These are phyloP conservation scores for Dendrobium officinale DNA, from an alignment of 106 monocot species.

Conservation along the genomic window DNA sequence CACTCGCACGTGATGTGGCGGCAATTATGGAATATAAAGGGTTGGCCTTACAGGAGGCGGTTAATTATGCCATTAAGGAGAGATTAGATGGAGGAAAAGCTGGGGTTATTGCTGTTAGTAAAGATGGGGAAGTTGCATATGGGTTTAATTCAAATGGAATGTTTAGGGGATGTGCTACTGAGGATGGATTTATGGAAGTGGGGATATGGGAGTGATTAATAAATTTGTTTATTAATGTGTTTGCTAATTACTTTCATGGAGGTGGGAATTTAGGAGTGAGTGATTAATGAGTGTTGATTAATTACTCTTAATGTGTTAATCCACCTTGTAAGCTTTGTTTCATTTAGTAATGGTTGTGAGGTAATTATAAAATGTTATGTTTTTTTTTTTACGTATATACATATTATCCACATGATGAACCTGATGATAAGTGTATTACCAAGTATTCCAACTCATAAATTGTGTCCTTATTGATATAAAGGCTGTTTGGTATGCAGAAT, in stretches of 20 bases:
- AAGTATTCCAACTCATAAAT: no score
- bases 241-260: background rate
- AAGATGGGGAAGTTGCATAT: constrained; percentile 62
- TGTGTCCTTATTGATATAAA: no score
- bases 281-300: no score
- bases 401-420: no score
- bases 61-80: constrained; percentile 53
- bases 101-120: constrained; percentile 75
- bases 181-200: constrained; percentile 89
- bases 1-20: constrained; percentile 84
- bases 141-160: constrained; percentile 86
- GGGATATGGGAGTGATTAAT: constrained; percentile 50
- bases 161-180: constrained; percentile 73
- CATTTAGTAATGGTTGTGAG: no score
- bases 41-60: constrained; percentile 55
- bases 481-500: no score
- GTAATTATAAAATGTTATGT: no score
- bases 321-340: no score
- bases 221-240: background rate
- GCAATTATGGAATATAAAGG: constrained; percentile 96
- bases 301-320: no score
- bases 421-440: no score
- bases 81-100: constrained; percentile 82
- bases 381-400: no score
- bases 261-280: no score